Conservation (phyloP, 116 monocot genomes). For the Posidonia oceanica region DNA sequence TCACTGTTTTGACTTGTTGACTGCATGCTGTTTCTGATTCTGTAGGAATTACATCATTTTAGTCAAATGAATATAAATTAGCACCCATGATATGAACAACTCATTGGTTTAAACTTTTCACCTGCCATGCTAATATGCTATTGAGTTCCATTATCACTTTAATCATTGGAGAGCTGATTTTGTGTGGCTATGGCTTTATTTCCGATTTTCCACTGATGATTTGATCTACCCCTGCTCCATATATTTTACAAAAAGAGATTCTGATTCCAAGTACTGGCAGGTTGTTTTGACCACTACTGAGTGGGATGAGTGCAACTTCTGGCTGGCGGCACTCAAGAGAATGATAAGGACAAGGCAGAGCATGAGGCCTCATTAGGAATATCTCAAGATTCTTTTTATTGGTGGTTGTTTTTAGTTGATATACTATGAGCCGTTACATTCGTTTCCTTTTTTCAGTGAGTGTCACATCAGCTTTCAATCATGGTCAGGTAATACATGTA, state of each 20-base stretch:
- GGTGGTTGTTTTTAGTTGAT: too few species aligned
- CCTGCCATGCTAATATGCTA: too few species aligned
- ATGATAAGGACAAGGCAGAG: conserved; percentile 94
- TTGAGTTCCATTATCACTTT: not conserved
- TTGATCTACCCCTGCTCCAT: too few species aligned
- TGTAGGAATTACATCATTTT: too few species aligned
- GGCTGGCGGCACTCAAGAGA: conserved; percentile 90
- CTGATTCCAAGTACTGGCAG: conserved; percentile 15
- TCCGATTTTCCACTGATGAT: not conserved
- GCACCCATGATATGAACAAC: too few species aligned
- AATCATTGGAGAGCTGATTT: not conserved
- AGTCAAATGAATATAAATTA: too few species aligned
- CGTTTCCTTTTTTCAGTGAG: not conserved
- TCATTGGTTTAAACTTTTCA: too few species aligned
- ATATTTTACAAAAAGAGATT: too few species aligned
- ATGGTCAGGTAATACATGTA: not conserved
- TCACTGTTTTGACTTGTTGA: too few species aligned
- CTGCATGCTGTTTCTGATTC: too few species aligned
- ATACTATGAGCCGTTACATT: too few species aligned
- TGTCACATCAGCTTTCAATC: not conserved
- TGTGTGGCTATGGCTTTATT: not conserved
- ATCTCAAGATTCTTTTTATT: not conserved
- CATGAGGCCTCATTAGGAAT: conserved; percentile 9
- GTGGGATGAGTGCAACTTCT: conserved; percentile 99
- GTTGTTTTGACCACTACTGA: conserved; percentile 84